Evolutionary conservation across 768 basidiomycete genomes (phyloP), one percentile per base, ranked within the genome.

Genomic region (Royoungia palumana): DNA sequence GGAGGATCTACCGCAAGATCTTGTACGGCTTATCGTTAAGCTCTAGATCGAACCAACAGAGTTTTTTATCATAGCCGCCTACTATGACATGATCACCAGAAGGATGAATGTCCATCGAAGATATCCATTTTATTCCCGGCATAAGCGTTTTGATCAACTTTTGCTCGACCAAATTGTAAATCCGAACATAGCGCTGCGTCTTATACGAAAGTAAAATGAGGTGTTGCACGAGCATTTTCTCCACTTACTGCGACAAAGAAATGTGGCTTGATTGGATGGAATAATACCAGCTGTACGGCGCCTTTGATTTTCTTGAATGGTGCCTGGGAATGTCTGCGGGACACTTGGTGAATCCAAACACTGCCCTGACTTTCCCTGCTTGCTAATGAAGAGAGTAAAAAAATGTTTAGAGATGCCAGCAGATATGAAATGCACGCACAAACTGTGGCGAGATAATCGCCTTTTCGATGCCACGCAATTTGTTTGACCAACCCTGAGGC

Each of bases 21-120:
- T 96, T 97, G 79, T 95, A 99, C 1, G 96, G 96, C 67, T 95
- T 96, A 54, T 90, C 87, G 58, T 87, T 91, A 47, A 99, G 82
- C 62, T 98, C 96, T 56, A 99, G 75, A 73, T 99, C 96, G 68
- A 98, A 98, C 96, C 96, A 99, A 67, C 93, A 94, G 14, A 99
- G 73, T 68, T 97, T 96, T 58, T 89, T 86, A 72, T 99, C 96
- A 68, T 98, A 98, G 40, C 92, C 92, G 50, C 96, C 96, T 42
- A 99, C 90, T 53, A 99, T 92, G 52, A 99, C 75, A 74, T 99
- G 94, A 61, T 98, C 94, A 24, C 92, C 92, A 43, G 87, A 87
- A 19, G 95, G 91, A 70, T 99, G 96, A 21, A 99, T 80, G 65
- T 98, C 94, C 85, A 99, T 87, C 10, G 83, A 89, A 30, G 94